A percentile compares a stretch with the other conserved stretches of the same genome.
These are phyloP conservation scores for Calonectria honghensis DNA, from an alignment of 2,329 filamentous ascomycete genomes.

Conservation along the genomic window DNA sequence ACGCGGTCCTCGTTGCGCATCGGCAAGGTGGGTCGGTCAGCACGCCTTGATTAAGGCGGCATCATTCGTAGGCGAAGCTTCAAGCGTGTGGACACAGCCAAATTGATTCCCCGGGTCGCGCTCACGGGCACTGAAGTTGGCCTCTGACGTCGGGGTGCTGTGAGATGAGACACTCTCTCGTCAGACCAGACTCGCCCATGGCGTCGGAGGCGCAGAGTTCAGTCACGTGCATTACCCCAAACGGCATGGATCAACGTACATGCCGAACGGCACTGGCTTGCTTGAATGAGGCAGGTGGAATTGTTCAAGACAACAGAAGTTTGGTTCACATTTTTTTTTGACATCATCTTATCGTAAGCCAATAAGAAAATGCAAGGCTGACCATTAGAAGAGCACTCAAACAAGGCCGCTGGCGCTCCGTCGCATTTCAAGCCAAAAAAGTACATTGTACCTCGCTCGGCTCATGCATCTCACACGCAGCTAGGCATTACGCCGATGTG, in stretches of 20 bases:
- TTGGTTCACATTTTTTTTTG: background rate
- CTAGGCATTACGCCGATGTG: background rate
- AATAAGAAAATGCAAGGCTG: background rate
- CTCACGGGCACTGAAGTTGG: background rate
- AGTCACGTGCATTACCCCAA: background rate
- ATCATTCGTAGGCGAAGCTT: constrained; percentile 6
- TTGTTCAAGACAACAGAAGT: background rate
- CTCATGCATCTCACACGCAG: background rate
- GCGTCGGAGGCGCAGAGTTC: background rate
- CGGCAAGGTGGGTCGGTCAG: constrained; percentile 12
- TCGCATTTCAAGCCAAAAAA: background rate
- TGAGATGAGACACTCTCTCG: background rate
- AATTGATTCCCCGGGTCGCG: background rate
- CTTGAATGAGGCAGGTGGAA: background rate
- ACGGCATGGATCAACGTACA: background rate
- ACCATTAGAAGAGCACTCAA: no score
- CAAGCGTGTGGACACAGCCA: background rate
- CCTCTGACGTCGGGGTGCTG: background rate
- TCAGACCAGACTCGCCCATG: background rate
- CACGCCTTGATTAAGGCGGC: background rate
- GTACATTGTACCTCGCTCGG: background rate
- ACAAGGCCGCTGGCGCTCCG: background rate
- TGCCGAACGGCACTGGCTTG: background rate
- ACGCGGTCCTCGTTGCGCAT: constrained; percentile 17
- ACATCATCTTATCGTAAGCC: background rate